Evolutionary conservation across 2,329 filamentous ascomycete genomes (phyloP).

Genomic region (Keithomyces neogunnii): DNA sequence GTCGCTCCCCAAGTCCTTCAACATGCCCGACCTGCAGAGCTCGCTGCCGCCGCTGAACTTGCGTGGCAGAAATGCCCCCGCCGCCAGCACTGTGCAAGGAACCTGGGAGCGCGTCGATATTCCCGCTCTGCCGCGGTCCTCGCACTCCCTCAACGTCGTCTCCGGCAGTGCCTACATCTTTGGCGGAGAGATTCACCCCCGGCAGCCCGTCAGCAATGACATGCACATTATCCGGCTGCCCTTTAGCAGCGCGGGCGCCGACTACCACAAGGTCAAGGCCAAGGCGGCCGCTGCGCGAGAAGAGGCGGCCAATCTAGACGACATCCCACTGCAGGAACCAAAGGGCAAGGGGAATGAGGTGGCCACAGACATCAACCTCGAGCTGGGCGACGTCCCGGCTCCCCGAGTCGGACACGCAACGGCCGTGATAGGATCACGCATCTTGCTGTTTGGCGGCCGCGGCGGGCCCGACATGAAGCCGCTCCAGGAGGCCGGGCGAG

Average conservation of each 20-base stretch:
- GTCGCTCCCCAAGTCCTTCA: constrained; percentile 20
- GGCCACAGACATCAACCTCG: constrained; percentile 16
- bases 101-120: constrained; percentile 53
- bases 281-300: constrained; percentile 24
- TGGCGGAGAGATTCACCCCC: constrained; percentile 62
- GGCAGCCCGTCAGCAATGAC: constrained; percentile 63
- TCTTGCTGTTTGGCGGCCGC: constrained; percentile 77
- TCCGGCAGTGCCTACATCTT: constrained; percentile 56
- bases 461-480: constrained; percentile 60
- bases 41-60: constrained; percentile 7
- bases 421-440: constrained; percentile 55
- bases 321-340: constrained; percentile 28
- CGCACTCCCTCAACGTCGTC: constrained; percentile 59
- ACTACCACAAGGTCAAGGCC: constrained; percentile 50
- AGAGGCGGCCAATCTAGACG: constrained; percentile 24
- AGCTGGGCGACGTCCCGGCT: constrained; percentile 43
- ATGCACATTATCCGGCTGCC: constrained; percentile 59
- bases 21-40: constrained; percentile 4
- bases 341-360: constrained; percentile 32
- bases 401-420: constrained; percentile 68
- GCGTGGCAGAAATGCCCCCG: constrained; percentile 12
- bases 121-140: constrained; percentile 58
- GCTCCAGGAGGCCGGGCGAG: constrained; percentile 62
- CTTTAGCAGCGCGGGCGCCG: constrained; percentile 46
- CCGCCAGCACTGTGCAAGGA: constrained; percentile 19